Percentiles rank a stretch among this genome's conserved stretches.
These are phyloP conservation scores for Endocalyx cinctus DNA, from an alignment of 2,329 filamentous ascomycete genomes.

Conservation along the genomic window DNA sequence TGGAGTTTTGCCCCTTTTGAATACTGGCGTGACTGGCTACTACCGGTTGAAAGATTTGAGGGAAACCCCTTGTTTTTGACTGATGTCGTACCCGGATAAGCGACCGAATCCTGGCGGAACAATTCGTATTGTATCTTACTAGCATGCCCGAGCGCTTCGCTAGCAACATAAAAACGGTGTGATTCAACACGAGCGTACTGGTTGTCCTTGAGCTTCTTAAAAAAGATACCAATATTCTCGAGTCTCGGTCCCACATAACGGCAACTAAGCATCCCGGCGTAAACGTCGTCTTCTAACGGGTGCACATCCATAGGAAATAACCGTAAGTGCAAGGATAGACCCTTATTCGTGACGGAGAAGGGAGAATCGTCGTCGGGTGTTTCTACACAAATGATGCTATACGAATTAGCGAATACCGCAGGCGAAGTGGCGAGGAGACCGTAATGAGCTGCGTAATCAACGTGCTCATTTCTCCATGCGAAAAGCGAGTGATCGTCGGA, in stretches of 20 bases:
- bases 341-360: constrained; percentile 7
- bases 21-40: too few relatives aligned
- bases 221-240: too few relatives aligned
- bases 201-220: neutral
- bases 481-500: constrained; percentile 13
- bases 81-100: neutral
- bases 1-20: too few relatives aligned
- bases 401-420: neutral
- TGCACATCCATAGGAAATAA: constrained; percentile 1
- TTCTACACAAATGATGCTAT: constrained; percentile 3
- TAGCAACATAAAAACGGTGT: constrained; percentile 2
- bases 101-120: neutral
- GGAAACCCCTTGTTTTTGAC: too few relatives aligned
- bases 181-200: constrained; percentile 4
- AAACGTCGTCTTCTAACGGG: constrained; percentile 2
- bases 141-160: too few relatives aligned
- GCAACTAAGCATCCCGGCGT: constrained; percentile 5
- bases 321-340: constrained; percentile 3
- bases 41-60: too few relatives aligned
- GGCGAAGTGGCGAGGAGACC: constrained; percentile 3
- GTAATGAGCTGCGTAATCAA: constrained; percentile 1
- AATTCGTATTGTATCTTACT: neutral
- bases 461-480: constrained; percentile 7
- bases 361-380: constrained; percentile 3
- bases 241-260: constrained; percentile 1